A percentile compares a stretch with the other conserved stretches of the same genome.
These are phyloP conservation scores for Alternaria solani DNA, from an alignment of 2,329 filamentous ascomycete genomes.

Conservation along the genomic window DNA sequence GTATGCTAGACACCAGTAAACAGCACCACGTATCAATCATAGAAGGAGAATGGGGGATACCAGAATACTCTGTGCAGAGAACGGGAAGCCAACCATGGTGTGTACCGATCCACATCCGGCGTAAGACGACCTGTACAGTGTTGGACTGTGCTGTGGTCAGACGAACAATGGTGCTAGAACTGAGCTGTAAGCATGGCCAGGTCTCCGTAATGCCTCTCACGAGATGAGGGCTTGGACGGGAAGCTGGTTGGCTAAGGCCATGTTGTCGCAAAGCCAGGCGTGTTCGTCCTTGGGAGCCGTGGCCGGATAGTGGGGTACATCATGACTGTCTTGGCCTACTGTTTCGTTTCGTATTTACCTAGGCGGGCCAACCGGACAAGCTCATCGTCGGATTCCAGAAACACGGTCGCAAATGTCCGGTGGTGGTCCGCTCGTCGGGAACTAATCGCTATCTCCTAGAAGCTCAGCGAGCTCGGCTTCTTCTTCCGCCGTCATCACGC, in stretches of 20 bases:
- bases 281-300: slow-evolving; percentile 23
- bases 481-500: slow-evolving; percentile 82
- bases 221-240: slow-evolving; percentile 4
- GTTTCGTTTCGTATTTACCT: slow-evolving; percentile 37
- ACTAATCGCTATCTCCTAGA: slow-evolving; percentile 76
- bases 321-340: slow-evolving; percentile 32
- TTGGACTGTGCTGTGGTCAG: slow-evolving; percentile 7
- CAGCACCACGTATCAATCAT: slow-evolving; percentile 34
- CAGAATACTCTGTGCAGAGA: slow-evolving; percentile 31
- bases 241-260: slow-evolving; percentile 11
- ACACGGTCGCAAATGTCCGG: slow-evolving; percentile 27
- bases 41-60: slow-evolving; percentile 35
- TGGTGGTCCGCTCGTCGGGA: slow-evolving; percentile 29
- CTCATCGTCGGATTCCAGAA: slow-evolving; percentile 30
- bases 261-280: slow-evolving; percentile 20
- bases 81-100: slow-evolving; percentile 27
- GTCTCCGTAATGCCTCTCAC: slow-evolving; percentile 11
- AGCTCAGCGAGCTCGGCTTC: slow-evolving; percentile 91
- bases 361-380: slow-evolving; percentile 30
- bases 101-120: slow-evolving; percentile 30
- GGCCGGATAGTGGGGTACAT: slow-evolving; percentile 25
- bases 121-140: slow-evolving; percentile 16
- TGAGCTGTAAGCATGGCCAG: slow-evolving; percentile 18
- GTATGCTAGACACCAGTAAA: slow-evolving; percentile 36
- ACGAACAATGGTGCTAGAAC: slow-evolving; percentile 15